Base-by-base conservation (phyloP, 352 stramenopile genomes). In the Phytopythium chamaehyphon region DNA sequence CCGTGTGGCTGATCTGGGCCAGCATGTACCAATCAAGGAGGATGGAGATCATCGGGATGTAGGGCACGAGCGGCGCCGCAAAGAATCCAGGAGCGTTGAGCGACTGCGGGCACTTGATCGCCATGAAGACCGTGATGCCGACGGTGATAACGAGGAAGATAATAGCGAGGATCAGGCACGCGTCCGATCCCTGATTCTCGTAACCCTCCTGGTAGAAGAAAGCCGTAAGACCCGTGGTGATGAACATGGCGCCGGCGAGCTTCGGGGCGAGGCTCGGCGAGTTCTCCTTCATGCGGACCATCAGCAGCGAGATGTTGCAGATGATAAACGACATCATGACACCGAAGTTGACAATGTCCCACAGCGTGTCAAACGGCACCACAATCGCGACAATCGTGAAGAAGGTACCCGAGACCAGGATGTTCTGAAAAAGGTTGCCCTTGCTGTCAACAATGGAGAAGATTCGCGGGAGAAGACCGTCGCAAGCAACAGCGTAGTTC, bases 401-500 rank as follows among this genome's bases (percentile, higher is more conserved):
- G 26, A 91, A 67, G 19, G 60, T 59, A 24, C 83, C 83, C 1
- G 65, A 75, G 48, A 92, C 67, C 3, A 92, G 61, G 22, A 75
- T 90, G 65, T 89, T 89, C 45, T 66, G 57, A 35, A 96, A 90
- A 0, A 94, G 52, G 40, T 88, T 93, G 10, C 82, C 83, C 16
- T 88, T 75, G 2, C 38, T 44, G 57, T 95, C 82, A 3, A 95
- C 59, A 1, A 59, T 26, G 0, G 79, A 77, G 74, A 98, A 98
- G 12, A 90, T 61, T 5, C 43, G 44, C 0, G 96, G 95, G 28
- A 98, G 55, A 4, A 99, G 65, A 1, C 95, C 95, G 62, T 99
- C 96, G 26, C 88, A 85, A 1, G 92, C 86, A 84, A 98, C 95
- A 1, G 93, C 91, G 60, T 91, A 98, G 57, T 85, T 71, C 40